These are phyloP conservation scores for Penicillium sp. DNA, from an alignment of 2,329 filamentous ascomycete species.

Conservation along the genomic window DNA sequence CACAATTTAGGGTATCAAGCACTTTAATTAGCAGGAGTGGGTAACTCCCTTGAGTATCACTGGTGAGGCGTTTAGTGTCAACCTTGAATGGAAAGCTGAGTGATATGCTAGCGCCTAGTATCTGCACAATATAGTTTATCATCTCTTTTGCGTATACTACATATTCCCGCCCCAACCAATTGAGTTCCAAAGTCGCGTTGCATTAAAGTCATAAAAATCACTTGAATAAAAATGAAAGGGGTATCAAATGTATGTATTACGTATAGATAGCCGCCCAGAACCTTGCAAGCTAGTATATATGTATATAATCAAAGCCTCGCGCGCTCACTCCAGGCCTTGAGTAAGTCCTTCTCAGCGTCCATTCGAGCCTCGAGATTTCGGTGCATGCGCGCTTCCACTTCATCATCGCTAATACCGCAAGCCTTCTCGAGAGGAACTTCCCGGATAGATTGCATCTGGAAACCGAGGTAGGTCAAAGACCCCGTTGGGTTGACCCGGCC, in stretches of 20 bases:
- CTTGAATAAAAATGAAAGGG: background rate
- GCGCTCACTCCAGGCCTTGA: slow-evolving; percentile 30
- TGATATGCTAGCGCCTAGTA: too few relatives aligned
- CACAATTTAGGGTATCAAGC: too few relatives aligned
- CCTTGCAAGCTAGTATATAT: too few relatives aligned
- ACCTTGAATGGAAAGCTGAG: too few relatives aligned
- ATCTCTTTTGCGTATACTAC: background rate
- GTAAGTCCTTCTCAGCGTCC: slow-evolving; percentile 35
- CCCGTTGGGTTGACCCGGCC: slow-evolving; percentile 29
- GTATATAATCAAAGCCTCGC: slow-evolving; percentile 28
- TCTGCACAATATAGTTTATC: too few relatives aligned
- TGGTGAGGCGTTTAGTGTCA: too few relatives aligned
- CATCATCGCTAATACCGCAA: slow-evolving; percentile 35
- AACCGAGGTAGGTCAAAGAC: slow-evolving; percentile 32
- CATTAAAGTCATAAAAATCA: too few relatives aligned
- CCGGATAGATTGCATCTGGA: slow-evolving; percentile 26
- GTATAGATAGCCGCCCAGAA: background rate
- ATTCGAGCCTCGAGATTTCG: slow-evolving; percentile 31
- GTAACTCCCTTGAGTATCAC: too few relatives aligned
- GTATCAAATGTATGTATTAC: background rate
- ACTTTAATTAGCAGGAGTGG: too few relatives aligned
- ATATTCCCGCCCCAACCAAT: background rate
- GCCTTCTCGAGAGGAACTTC: slow-evolving; percentile 35
- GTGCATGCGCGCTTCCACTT: slow-evolving; percentile 32
- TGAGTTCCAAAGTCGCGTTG: background rate